These are phyloP conservation scores for Fraxinus angustifolia DNA, from an alignment of 305 asterid species.

Conservation along the genomic window DNA sequence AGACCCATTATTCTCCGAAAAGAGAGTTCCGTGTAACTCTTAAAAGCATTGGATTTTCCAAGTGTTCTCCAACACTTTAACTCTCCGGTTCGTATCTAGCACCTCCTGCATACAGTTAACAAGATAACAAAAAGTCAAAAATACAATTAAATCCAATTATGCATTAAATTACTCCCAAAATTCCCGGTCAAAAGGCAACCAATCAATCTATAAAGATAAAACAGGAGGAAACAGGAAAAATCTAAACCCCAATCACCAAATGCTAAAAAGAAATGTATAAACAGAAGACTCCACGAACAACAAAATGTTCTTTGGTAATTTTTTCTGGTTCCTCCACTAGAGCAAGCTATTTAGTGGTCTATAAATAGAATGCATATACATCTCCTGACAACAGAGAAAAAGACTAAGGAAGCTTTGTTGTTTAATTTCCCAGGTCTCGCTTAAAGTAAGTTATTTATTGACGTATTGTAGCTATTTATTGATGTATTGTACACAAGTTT, in stretches of 20 bases:
- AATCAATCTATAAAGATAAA: not conserved
- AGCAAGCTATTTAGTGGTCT: not conserved
- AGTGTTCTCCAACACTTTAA: constrained; percentile 77
- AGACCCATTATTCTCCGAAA: constrained; percentile 47
- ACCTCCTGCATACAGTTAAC: constrained; percentile 34
- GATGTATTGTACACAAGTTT: not conserved
- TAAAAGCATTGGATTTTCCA: constrained; percentile 67
- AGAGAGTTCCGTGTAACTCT: constrained; percentile 56
- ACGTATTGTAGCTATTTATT: too few relatives aligned
- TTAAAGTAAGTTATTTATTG: not conserved
- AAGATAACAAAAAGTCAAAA: constrained; percentile 5
- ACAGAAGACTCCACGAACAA: not conserved
- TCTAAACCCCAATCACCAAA: not conserved
- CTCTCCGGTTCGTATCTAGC: constrained; percentile 58
- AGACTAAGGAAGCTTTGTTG: not conserved
- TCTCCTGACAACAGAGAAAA: not conserved
- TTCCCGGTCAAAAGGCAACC: not conserved
- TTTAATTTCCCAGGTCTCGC: not conserved
- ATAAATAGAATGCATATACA: not conserved
- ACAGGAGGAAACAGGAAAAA: not conserved
- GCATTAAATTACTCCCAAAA: not conserved
- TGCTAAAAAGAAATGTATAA: not conserved
- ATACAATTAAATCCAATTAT: not conserved
- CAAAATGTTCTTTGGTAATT: not conserved
- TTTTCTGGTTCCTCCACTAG: not conserved